These are phyloP conservation scores for Carallia brachiata DNA, from an alignment of 345 rosid genomes.

Conservation along the genomic window DNA sequence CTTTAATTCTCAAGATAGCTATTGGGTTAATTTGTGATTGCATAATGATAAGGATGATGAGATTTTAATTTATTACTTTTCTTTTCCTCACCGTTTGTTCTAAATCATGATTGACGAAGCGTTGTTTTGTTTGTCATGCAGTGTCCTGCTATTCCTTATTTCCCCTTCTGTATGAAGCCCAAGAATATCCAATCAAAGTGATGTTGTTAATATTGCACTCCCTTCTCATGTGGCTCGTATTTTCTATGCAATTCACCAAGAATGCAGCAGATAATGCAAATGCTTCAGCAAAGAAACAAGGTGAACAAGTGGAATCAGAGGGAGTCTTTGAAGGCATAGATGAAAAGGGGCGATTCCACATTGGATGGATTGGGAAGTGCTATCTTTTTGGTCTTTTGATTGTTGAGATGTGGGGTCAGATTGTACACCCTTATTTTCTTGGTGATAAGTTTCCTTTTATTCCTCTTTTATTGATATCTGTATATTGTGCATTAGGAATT, in stretches of 20 bases:
- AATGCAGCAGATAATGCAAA: conserved; percentile 6
- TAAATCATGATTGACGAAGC: conserved; percentile 11
- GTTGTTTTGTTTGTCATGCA: conserved; percentile 34
- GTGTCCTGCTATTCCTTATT: conserved; percentile 81
- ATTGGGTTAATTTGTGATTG: not conserved
- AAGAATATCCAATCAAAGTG: conserved; percentile 84
- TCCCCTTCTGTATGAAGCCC: conserved; percentile 75
- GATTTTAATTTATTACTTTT: not conserved
- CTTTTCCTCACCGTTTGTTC: not conserved
- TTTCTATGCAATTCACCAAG: conserved; percentile 37
- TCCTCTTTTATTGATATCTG: conserved; percentile 75
- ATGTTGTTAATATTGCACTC: conserved; percentile 57
- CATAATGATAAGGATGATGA: not conserved
- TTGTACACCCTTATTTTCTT: conserved; percentile 61
- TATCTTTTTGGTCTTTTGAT: conserved; percentile 60
- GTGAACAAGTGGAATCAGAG: conserved; percentile 5
- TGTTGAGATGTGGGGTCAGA: conserved; percentile 71
- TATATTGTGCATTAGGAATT: conserved; percentile 63
- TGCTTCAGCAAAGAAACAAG: conserved; percentile 19
- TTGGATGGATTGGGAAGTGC: conserved; percentile 47
- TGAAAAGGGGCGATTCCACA: conserved; percentile 35
- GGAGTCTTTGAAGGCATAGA: conserved; percentile 4
- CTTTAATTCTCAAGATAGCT: not conserved
- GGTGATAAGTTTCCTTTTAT: conserved; percentile 69
- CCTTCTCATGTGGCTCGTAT: conserved; percentile 50